Base-by-base conservation (phyloP, 148 eudicot genomes). In the Polygonum aviculare region DNA sequence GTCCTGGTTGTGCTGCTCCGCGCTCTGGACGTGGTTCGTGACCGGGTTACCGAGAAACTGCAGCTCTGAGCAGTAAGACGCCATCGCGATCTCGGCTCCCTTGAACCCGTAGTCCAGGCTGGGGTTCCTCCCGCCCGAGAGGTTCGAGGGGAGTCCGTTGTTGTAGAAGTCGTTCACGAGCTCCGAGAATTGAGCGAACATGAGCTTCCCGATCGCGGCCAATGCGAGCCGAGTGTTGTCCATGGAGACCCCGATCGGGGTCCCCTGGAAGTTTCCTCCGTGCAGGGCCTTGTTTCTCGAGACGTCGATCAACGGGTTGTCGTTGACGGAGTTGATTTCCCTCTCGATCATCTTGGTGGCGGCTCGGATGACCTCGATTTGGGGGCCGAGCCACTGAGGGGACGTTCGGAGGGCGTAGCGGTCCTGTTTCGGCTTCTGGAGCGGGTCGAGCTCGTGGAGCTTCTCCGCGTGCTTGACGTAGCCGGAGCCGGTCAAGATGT, bases 351-450 rank as follows among this genome's bases (percentile, higher is more conserved):
- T 50, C 45, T 79, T 82, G 11, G 87, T 84, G 0, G 87, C 50
- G 12, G 79, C 47, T 69, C 87, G 76, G 67, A 84, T 84, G 22
- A 84, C 87, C 16, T 84, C 87, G 31, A 84, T 79, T 12, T 77
- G 83, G 1, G 87, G 87, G 38, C 87, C 87, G 38, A 84, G 87
- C 87, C 87, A 84, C 45, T 84, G 87, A 1, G 87, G 87, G 1
- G 87, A 84, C 0, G 87, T 84, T 3, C 81, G 74, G 47, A 84
- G 84, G 12, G 87, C 87, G 38, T 84, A 84, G 0, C 87, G 75
- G 31, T 84, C 87, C 19, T 84, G 78, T 57, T 79, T 84, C 0
- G 87, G 87, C 72, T 84, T 84, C 44, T 75, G 84, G 18, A 84
- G 72, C 2, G 85, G 87, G 51, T 84, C 87, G 48, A 82, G 67